Base-by-base conservation (phyloP, 768 basidiomycete genomes). In the Psilocybe sp. region DNA sequence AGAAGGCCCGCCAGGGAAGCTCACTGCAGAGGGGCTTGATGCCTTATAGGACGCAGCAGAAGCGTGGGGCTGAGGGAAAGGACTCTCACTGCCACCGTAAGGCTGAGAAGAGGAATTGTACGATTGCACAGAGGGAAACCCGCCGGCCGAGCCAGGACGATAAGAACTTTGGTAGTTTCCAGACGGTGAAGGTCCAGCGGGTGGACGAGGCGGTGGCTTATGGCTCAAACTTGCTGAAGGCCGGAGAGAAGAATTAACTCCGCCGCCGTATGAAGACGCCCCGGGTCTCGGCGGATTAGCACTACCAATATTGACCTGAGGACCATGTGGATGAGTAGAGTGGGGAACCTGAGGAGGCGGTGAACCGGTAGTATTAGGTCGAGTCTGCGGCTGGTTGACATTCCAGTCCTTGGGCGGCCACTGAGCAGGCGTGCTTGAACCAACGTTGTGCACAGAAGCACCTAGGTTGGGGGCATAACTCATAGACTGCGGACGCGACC, bases 371-470 rank as follows among this genome's bases (percentile, higher is more conserved):
- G 55, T 13, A 45, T 54, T 35, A 51, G 57, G 31, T 52, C 63
- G 47, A 36, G 28, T 49, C 39, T 57, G 23, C 23, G 3, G 23
- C 23, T 28, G 42, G 44, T 54, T 51, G 3, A 64, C 45, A 15
- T 67, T 61, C 76, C 75, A 76, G 44, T 75, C 74, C 16, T 70
- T 58, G 51, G 75, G 75, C 20, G 76, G 74, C 76, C 75, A 76
- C 46, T 69, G 68, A 10, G 48, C 47, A 46, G 67, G 70, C 13
- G 64, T 64, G 59, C 64, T 20, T 44, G 45, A n/a, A 51, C 55
- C 16, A 61, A 47, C 6, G 55, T 19, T 53, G 49, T 36, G 51
- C 51, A 34, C 28, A 45, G 46, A 31, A 28, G 37, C 28, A 18
- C 40, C n/a, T 44, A 7, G 7, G 7, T 28, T 28, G 3, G 23